Evolutionary conservation across 805 yeast genomes (phyloP).

Genomic region (Myxozyma melibiosi): DNA sequence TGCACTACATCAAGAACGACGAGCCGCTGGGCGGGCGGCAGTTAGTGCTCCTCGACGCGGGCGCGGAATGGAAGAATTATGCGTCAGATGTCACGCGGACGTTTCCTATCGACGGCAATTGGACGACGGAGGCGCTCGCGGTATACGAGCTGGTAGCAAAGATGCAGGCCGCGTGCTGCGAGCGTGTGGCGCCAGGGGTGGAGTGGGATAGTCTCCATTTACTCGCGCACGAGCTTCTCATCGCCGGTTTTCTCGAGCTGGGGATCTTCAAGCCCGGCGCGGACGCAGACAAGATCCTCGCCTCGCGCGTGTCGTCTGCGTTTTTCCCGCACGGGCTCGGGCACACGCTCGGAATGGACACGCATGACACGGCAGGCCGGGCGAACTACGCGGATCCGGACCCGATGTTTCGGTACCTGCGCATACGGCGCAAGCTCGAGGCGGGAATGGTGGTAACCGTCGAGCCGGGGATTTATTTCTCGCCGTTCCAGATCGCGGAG

Average conservation of each 20-base stretch:
- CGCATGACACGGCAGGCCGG: slow-evolving; percentile 92
- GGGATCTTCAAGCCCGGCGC: slow-evolving; percentile 64
- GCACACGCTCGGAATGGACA: slow-evolving; percentile 89
- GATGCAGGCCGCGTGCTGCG: slow-evolving; percentile 79
- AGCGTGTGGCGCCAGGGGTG: slow-evolving; percentile 76
- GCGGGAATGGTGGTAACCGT: slow-evolving; percentile 86
- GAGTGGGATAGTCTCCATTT: slow-evolving; percentile 84
- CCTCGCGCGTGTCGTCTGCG: slow-evolving; percentile 68
- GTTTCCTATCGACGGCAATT: slow-evolving; percentile 87
- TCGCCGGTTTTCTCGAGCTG: slow-evolving; percentile 66
- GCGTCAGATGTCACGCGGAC: slow-evolving; percentile 94
- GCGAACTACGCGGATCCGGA: slow-evolving; percentile 85
- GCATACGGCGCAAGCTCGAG: slow-evolving; percentile 73
- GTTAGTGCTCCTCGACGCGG: slow-evolving; percentile 87
- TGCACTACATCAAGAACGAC: slow-evolving; percentile 87
- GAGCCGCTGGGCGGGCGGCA: slow-evolving; percentile 55
- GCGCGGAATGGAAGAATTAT: slow-evolving; percentile 94
- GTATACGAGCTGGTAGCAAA: slow-evolving; percentile 76
- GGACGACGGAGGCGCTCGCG: slow-evolving; percentile 83
- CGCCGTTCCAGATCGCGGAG: slow-evolving; percentile 74
- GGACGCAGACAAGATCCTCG: slow-evolving; percentile 62
- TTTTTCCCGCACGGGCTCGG: slow-evolving; percentile 97
- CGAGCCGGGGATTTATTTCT: slow-evolving; percentile 94
- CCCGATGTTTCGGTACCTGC: slow-evolving; percentile 71
- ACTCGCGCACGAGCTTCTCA: slow-evolving; percentile 74